These are phyloP conservation scores for Diddensiella caesifluorescens DNA, from an alignment of 805 yeast genomes.

Conservation along the genomic window DNA sequence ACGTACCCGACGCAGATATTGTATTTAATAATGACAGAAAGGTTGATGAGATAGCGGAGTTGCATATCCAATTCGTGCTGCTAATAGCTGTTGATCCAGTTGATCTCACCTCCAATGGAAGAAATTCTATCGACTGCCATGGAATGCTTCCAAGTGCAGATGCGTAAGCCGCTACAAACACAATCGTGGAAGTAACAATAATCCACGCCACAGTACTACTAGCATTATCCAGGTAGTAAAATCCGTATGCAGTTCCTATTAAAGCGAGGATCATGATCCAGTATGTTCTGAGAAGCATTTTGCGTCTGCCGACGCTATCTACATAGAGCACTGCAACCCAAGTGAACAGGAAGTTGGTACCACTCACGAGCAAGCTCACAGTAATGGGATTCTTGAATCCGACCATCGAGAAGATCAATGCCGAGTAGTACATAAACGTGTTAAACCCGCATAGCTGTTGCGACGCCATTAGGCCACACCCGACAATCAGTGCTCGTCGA, in stretches of 20 bases:
- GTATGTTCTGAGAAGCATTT: constrained; percentile 66
- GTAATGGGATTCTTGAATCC: constrained; percentile 87
- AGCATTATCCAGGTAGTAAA: constrained; percentile 32
- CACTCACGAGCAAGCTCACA: constrained; percentile 80
- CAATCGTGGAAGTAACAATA: constrained; percentile 76
- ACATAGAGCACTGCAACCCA: constrained; percentile 77
- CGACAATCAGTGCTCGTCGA: constrained; percentile 72
- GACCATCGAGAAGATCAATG: constrained; percentile 84
- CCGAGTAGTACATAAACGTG: constrained; percentile 90
- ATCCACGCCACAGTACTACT: constrained; percentile 26
- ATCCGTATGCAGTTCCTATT: constrained; percentile 78
- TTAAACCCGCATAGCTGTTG: constrained; percentile 97
- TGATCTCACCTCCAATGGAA: constrained; percentile 90
- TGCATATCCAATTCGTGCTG: constrained; percentile 93
- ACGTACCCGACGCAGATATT: constrained; percentile 92
- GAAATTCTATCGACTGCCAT: constrained; percentile 95
- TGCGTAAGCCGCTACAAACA: constrained; percentile 86
- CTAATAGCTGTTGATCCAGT: constrained; percentile 87
- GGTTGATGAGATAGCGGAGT: constrained; percentile 81
- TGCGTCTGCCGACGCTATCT: constrained; percentile 84
- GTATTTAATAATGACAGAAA: constrained; percentile 87
- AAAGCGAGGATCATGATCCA: constrained; percentile 80
- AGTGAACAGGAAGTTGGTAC: constrained; percentile 88
- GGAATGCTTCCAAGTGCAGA: constrained; percentile 96
- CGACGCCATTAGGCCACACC: constrained; percentile 91